Evolutionary conservation across 371 early-diverging fungal species (phyloP), one percentile per base, ranked within the genome.

Genomic region (Syncephalastrum contaminatum): DNA sequence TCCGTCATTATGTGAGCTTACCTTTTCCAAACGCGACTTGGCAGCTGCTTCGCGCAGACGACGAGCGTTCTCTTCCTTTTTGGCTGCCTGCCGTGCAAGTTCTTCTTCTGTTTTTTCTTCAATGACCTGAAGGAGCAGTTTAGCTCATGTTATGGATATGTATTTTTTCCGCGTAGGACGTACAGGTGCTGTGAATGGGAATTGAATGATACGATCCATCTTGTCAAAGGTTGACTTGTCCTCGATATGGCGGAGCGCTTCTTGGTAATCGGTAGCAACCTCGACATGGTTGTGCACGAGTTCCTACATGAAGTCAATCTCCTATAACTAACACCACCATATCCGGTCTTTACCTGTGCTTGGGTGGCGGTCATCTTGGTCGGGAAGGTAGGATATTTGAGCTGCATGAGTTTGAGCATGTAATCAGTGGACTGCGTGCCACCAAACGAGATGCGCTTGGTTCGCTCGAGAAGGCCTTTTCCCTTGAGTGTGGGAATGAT

Each of bases 301-400:
- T 13, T 87, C 74, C 82, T 83, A 68, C 13, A 25, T 19, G 21
- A n/a, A 15, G 16, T 44, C 45, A 44, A n/a, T n/a, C 25, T 14
- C 21, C 42, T 0, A 45, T 24, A 8, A 24, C 0, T 13, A 6
- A 1, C 14, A 2, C 41, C n/a, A 21, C 19, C 13, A 8, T 25
- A 30, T 0, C 0, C 10, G 36, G 4, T 48, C 43, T 24, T 24
- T 75, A 86, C 85, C 75, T 87, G 83, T 12, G 92, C 85, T 67
- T 95, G 93, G 30, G 70, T 60, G 14, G 67, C 62, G 1, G 88
- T 85, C 78, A 95, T 86, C 59, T 89, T 92, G 50, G 85, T 82
- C 0, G 95, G 95, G 54, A 94, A 93, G 0, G 86, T 86, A 0
- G 95, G 90, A 61, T 94, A 96, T 66, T 96, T 96, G 36, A 90